phyloP scores from a whole-genome alignment of 1,284 basidiomycete species.

The Schizophyllum commune region DNA sequence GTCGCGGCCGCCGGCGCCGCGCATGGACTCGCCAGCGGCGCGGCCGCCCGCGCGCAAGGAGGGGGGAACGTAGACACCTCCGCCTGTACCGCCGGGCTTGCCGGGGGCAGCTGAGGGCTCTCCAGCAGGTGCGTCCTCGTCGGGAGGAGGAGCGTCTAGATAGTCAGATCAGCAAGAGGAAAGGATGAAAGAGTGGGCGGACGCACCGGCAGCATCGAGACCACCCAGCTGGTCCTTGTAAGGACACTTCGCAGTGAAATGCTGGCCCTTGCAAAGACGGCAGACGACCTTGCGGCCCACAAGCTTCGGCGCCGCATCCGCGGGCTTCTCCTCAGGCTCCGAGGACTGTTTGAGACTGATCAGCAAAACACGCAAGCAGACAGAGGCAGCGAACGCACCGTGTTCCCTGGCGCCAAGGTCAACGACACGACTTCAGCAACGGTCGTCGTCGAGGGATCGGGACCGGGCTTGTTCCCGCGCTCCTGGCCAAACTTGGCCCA shows the following conservation, averaged over 20 bases:
- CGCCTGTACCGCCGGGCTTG: slow-evolving; percentile 18
- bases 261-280: slow-evolving; percentile 93
- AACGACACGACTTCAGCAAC: slow-evolving; percentile 88
- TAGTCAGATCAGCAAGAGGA: background rate
- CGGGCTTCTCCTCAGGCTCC: slow-evolving; percentile 57
- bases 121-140: slow-evolving; percentile 44
- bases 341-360: slow-evolving; percentile 17
- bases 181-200: background rate
- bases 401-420: slow-evolving; percentile 82
- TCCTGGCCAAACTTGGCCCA: slow-evolving; percentile 96
- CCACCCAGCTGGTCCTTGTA: slow-evolving; percentile 92
- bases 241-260: slow-evolving; percentile 98
- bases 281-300: slow-evolving; percentile 89
- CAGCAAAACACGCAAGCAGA: background rate
- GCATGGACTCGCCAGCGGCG: slow-evolving; percentile 78
- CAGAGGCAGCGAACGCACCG: slow-evolving; percentile 35
- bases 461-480: slow-evolving; percentile 82
- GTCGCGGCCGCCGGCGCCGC: slow-evolving; percentile 60
- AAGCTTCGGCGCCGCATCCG: slow-evolving; percentile 62
- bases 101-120: slow-evolving; percentile 22
- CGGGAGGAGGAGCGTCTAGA: slow-evolving; percentile 33
- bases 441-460: slow-evolving; percentile 92
- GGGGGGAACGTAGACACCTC: slow-evolving; percentile 90
- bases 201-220: slow-evolving; percentile 54
- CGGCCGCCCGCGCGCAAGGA: slow-evolving; percentile 73